These are phyloP conservation scores for Hypocreales sp. DNA, from an alignment of 2,329 filamentous ascomycete genomes.

Conservation along the genomic window DNA sequence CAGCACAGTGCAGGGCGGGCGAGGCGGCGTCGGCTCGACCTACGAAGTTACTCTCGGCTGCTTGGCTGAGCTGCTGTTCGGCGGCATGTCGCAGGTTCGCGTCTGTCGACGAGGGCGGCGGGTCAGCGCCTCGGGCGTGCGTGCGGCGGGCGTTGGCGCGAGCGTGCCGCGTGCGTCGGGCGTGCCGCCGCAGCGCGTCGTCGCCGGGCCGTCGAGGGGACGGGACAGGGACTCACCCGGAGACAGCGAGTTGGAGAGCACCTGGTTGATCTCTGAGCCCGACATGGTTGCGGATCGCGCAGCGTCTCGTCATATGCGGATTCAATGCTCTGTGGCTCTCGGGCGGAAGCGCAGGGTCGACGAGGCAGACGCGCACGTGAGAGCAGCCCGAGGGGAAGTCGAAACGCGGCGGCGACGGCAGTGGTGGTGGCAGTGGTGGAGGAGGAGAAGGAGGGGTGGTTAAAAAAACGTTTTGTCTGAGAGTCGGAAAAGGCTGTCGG, in stretches of 20 bases:
- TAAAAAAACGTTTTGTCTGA: no score
- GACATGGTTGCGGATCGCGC: slow-evolving; percentile 37
- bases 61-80: slow-evolving; percentile 85
- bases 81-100: slow-evolving; percentile 76
- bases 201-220: no score
- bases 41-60: slow-evolving; percentile 93
- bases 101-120: no score
- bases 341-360: no score
- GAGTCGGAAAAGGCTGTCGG: no score
- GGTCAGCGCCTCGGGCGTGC: no score
- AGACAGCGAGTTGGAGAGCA: slow-evolving; percentile 93
- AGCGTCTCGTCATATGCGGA: slow-evolving; percentile 22
- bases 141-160: no score
- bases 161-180: no score
- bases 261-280: slow-evolving; percentile 88
- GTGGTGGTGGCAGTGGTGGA: not conserved
- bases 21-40: slow-evolving; percentile 14
- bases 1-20: slow-evolving; percentile 8
- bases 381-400: slow-evolving; percentile 12
- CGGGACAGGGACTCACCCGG: slow-evolving; percentile 74
- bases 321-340: slow-evolving; percentile 7
- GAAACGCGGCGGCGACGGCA: slow-evolving; percentile 4
- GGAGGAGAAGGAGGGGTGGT: not conserved
- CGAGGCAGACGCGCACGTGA: slow-evolving; percentile 14
- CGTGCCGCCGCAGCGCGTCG: no score